phyloP scores from a whole-genome alignment of 108 stramenopile species.

The Cyclotella baltica region DNA sequence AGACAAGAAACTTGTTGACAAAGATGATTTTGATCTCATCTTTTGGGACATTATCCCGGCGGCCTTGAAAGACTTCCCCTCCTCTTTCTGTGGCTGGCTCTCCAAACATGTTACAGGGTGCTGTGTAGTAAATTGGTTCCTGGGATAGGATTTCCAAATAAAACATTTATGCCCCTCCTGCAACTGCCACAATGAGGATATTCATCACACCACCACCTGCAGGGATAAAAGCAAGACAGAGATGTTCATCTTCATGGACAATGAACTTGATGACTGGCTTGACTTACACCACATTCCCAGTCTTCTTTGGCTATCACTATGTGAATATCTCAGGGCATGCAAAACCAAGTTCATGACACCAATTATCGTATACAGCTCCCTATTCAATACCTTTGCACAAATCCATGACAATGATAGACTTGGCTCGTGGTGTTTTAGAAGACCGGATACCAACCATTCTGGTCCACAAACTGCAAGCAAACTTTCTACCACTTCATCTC shows the following conservation, averaged over 20 bases:
- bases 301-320: background rate
- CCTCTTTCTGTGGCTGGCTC: background rate
- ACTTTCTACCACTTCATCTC: background rate
- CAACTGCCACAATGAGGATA: background rate
- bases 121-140: background rate
- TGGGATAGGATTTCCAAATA: background rate
- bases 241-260: background rate
- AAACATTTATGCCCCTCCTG: background rate
- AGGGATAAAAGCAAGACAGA: too few species aligned
- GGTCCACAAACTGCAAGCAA: background rate
- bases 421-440: background rate
- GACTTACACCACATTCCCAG: background rate
- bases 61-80: background rate
- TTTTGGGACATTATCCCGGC: background rate
- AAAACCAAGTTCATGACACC: background rate
- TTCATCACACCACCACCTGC: background rate
- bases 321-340: background rate
- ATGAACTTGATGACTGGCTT: background rate
- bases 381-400: background rate
- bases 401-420: background rate
- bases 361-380: background rate
- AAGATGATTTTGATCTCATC: background rate
- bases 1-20: background rate
- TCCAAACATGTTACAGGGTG: slow-evolving; percentile 1
- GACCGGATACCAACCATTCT: background rate